Conservation (phyloP, 2,329 filamentous ascomycete genomes). For the Cercospora sp. region DNA sequence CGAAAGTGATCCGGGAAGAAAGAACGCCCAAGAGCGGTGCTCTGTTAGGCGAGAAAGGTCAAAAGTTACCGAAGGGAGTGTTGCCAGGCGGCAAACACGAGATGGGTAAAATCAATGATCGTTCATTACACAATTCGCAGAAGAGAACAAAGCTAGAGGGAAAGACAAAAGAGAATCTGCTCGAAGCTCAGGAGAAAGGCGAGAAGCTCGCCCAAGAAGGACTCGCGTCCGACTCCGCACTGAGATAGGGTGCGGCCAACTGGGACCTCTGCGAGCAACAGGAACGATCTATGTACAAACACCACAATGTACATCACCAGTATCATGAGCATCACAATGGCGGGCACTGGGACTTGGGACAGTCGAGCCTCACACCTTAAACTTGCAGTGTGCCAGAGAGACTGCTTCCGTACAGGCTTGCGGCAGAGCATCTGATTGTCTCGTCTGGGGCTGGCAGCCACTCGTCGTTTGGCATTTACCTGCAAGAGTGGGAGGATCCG, state of each 20-base stretch:
- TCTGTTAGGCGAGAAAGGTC: conserved; percentile 35
- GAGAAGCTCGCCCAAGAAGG: conserved; percentile 28
- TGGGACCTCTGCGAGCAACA: not conserved
- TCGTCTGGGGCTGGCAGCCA: too few relatives aligned
- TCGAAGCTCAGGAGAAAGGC: conserved; percentile 33
- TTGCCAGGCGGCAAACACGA: conserved; percentile 37
- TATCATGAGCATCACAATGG: not conserved
- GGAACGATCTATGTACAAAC: not conserved
- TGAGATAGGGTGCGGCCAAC: conserved; percentile 14
- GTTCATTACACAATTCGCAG: conserved; percentile 35
- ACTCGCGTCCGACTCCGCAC: conserved; percentile 23
- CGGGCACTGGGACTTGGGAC: not conserved
- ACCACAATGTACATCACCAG: not conserved
- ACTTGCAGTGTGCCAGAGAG: not conserved
- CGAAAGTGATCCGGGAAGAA: conserved; percentile 29
- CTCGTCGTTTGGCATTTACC: too few relatives aligned
- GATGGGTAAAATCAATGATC: conserved; percentile 35
- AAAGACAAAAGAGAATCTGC: conserved; percentile 33
- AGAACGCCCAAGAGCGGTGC: conserved; percentile 28
- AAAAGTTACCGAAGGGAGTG: conserved; percentile 39
- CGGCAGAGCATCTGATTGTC: not conserved
- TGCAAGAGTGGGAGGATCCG: not conserved
- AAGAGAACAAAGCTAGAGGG: conserved; percentile 32
- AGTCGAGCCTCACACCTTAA: not conserved
- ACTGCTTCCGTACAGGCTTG: not conserved